A percentile compares a stretch with the other conserved stretches of the same genome.
Evolutionary conservation across 1,139 yeast genomes (phyloP).

Genomic region (Wickerhamiella pararugosa): DNA sequence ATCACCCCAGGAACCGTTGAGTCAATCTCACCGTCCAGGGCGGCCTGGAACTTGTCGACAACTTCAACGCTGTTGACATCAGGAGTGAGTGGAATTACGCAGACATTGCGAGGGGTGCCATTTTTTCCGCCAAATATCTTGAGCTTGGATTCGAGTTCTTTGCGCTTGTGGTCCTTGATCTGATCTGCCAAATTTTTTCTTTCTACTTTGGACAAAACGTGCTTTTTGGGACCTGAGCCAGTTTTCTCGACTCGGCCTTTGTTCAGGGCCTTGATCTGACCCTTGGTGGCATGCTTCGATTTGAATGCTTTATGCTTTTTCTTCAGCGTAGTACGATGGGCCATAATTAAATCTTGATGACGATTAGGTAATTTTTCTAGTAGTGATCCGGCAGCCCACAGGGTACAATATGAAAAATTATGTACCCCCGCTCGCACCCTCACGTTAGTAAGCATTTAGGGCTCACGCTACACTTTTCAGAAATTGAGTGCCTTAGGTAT

Average conservation of each 20-base stretch:
- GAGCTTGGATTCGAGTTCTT: slow-evolving; percentile 32
- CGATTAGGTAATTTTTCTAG: slow-evolving; percentile 7
- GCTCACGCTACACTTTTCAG: neutral
- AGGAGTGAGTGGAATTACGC: slow-evolving; percentile 62
- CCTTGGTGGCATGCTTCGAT: slow-evolving; percentile 82
- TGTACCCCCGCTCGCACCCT: neutral
- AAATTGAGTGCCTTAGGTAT: too few species aligned
- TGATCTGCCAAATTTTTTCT: slow-evolving; percentile 73
- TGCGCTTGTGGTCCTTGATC: slow-evolving; percentile 54
- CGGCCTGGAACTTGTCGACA: slow-evolving; percentile 29
- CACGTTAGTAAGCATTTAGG: neutral
- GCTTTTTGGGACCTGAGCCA: slow-evolving; percentile 27
- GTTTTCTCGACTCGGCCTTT: slow-evolving; percentile 84
- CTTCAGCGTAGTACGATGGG: slow-evolving; percentile 67
- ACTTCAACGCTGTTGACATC: slow-evolving; percentile 51
- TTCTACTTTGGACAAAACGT: slow-evolving; percentile 43
- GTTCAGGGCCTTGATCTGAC: slow-evolving; percentile 58
- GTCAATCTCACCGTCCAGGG: slow-evolving; percentile 18
- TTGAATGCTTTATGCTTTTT: slow-evolving; percentile 82
- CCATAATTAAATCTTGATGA: slow-evolving; percentile 29
- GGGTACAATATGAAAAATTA: neutral
- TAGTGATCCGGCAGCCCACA: neutral
- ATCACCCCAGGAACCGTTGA: slow-evolving; percentile 20
- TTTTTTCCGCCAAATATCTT: slow-evolving; percentile 64
- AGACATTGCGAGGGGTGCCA: slow-evolving; percentile 72